A percentile compares a stretch with the other conserved stretches of the same genome.
Evolutionary conservation across 2,329 filamentous ascomycete genomes (phyloP).

Genomic region (Epichloe bromicola): DNA sequence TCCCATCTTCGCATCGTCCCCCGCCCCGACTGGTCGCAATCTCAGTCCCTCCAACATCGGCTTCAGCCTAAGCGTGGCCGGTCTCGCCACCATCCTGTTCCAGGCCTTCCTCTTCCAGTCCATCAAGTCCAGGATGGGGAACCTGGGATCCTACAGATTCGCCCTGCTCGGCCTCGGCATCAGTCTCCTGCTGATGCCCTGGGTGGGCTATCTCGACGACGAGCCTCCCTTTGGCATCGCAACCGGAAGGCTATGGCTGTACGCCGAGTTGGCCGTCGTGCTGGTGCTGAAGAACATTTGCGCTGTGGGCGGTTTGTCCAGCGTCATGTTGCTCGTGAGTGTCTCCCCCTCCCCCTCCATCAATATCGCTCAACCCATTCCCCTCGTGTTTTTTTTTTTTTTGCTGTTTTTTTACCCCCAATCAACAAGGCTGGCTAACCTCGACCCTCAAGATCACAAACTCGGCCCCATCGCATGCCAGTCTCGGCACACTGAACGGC

Average conservation of each 20-base stretch:
- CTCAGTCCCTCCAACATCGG: slow-evolving; percentile 73
- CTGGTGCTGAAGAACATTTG: slow-evolving; percentile 83
- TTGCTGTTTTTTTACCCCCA: no score
- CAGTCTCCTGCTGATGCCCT: slow-evolving; percentile 80
- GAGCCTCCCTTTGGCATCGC: slow-evolving; percentile 40
- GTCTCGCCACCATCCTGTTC: slow-evolving; percentile 75
- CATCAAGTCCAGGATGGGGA: slow-evolving; percentile 67
- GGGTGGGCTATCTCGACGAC: slow-evolving; percentile 64
- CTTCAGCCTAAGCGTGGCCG: slow-evolving; percentile 71
- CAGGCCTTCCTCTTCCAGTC: slow-evolving; percentile 76
- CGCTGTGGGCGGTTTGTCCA: slow-evolving; percentile 78
- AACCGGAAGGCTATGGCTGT: slow-evolving; percentile 57
- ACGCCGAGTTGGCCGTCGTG: slow-evolving; percentile 65
- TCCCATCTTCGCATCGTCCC: slow-evolving; percentile 74
- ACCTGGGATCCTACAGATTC: slow-evolving; percentile 69
- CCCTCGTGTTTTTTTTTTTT: no score
- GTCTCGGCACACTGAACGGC: slow-evolving; percentile 81
- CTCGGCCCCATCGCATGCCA: slow-evolving; percentile 72
- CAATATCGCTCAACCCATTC: neutral
- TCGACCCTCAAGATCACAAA: slow-evolving; percentile 62
- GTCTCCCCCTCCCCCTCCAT: slow-evolving; percentile 6
- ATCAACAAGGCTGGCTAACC: neutral
- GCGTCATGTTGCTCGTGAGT: slow-evolving; percentile 72
- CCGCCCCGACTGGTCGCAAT: slow-evolving; percentile 61
- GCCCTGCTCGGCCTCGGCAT: slow-evolving; percentile 69